phyloP scores from a whole-genome alignment of 1,284 basidiomycete genomes.

The Kalmanozyma brasiliensis region DNA sequence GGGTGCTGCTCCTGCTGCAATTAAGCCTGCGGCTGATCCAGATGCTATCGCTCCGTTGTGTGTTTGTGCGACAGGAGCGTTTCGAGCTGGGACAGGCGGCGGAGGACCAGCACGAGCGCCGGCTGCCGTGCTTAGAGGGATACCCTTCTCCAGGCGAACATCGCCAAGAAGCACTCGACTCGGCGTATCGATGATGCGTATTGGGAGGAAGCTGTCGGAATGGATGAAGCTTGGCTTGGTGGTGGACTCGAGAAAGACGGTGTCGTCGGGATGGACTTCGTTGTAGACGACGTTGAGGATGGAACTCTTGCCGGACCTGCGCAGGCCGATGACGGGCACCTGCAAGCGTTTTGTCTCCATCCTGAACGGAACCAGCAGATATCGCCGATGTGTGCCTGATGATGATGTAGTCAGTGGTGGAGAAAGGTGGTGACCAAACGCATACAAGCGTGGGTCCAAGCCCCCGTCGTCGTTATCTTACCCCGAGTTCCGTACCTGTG shows the following conservation, averaged over 20 bases:
- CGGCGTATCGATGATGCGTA: conserved; percentile 96
- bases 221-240: conserved; percentile 34
- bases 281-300: conserved; percentile 92
- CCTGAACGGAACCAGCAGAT: no score
- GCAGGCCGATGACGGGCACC: conserved; percentile 45
- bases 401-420: no score
- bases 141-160: conserved; percentile 36
- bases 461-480: conserved; percentile 1
- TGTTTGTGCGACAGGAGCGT: conserved; percentile 8
- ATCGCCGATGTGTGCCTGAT: no score
- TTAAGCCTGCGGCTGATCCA: neutral
- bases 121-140: conserved; percentile 24
- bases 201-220: conserved; percentile 83
- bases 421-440: no score
- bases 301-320: conserved; percentile 84
- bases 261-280: conserved; percentile 82
- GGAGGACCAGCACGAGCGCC: conserved; percentile 27
- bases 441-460: conserved; percentile 7
- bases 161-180: conserved; percentile 73
- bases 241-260: conserved; percentile 83
- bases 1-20: conserved; percentile 3
- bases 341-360: conserved; percentile 42
- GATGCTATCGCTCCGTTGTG: conserved; percentile 2
- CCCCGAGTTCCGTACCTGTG: neutral
- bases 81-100: conserved; percentile 35